A percentile compares a stretch with the other conserved stretches of the same genome.
These are phyloP conservation scores for Colletotrichum sp. DNA, from an alignment of 2,329 filamentous ascomycete species.

Conservation along the genomic window DNA sequence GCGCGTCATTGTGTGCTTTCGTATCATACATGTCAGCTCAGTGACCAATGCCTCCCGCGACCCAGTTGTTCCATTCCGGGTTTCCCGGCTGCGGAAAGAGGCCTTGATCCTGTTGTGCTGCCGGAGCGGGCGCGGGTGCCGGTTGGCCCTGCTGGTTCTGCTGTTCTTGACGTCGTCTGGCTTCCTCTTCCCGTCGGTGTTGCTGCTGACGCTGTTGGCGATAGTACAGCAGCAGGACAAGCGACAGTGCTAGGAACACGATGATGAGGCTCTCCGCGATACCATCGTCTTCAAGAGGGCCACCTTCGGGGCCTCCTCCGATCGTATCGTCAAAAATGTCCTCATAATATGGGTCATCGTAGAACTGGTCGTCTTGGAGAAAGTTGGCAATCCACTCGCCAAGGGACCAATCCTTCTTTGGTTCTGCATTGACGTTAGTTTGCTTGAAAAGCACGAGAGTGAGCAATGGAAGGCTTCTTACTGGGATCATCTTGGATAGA, in stretches of 20 bases:
- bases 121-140: constrained; percentile 33
- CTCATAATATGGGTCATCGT: constrained; percentile 63
- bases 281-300: constrained; percentile 71
- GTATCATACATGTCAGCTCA: constrained; percentile 24
- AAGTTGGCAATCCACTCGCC: constrained; percentile 90
- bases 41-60: constrained; percentile 68
- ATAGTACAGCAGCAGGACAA: constrained; percentile 84
- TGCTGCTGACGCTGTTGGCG: constrained; percentile 72
- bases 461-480: constrained; percentile 48
- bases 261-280: constrained; percentile 87
- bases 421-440: constrained; percentile 53
- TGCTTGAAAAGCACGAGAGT: not conserved
- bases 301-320: constrained; percentile 60
- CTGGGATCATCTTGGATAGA: constrained; percentile 89
- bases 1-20: not conserved
- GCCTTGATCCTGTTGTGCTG: constrained; percentile 24
- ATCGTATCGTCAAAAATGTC: constrained; percentile 61
- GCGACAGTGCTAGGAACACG: constrained; percentile 73
- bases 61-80: constrained; percentile 71
- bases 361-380: constrained; percentile 72
- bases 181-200: constrained; percentile 46
- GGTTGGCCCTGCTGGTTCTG: constrained; percentile 24
- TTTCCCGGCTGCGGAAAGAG: constrained; percentile 64
- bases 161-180: constrained; percentile 31
- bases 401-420: constrained; percentile 76